Evolutionary conservation across 2,329 filamentous ascomycete genomes (phyloP).

Genomic region (Penicillium decumbens): DNA sequence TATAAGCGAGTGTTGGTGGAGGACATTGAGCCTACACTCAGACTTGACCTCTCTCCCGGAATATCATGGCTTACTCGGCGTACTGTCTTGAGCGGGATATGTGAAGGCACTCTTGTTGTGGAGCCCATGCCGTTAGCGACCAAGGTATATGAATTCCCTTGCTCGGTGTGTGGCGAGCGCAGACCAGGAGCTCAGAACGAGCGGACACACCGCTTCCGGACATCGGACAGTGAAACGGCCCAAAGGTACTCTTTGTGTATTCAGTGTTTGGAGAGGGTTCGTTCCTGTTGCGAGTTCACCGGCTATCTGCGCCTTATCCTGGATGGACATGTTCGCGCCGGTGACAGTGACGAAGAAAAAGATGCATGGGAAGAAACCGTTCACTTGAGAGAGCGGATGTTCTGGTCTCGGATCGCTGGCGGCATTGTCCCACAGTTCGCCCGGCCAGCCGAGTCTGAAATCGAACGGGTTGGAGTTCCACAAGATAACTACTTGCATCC

Average conservation of each 20-base stretch:
- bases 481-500: constrained; percentile 5
- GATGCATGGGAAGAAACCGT: constrained; percentile 94
- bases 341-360: constrained; percentile 77
- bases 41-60: constrained; percentile 82
- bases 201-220: constrained; percentile 81
- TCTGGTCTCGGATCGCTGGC: constrained; percentile 89
- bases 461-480: not conserved
- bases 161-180: constrained; percentile 82
- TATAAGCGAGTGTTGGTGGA: constrained; percentile 86
- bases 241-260: constrained; percentile 85
- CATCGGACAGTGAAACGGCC: constrained; percentile 78
- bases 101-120: constrained; percentile 79
- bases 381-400: constrained; percentile 86
- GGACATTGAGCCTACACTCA: constrained; percentile 89
- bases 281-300: constrained; percentile 87
- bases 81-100: constrained; percentile 75
- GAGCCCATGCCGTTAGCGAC: constrained; percentile 69
- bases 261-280: constrained; percentile 77
- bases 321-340: constrained; percentile 84
- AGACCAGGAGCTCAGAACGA: constrained; percentile 66
- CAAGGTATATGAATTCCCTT: constrained; percentile 57
- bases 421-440: constrained; percentile 70
- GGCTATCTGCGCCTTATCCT: constrained; percentile 87
- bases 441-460: constrained; percentile 23
- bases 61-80: constrained; percentile 90